Conservation (phyloP, 768 basidiomycete species). For the Tricholoma terreum region DNA sequence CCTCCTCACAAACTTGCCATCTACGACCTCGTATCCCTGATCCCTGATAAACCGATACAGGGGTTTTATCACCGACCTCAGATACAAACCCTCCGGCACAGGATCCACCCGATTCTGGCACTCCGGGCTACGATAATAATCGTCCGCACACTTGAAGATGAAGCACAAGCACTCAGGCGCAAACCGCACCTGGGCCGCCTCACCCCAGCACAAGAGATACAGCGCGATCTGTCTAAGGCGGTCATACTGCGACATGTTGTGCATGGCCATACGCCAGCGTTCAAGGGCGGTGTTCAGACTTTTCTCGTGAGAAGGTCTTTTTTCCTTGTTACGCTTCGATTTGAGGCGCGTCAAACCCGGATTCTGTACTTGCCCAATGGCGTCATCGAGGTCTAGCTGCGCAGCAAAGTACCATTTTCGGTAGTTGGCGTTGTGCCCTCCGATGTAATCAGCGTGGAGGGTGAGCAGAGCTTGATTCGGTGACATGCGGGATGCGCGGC, state of each 20-base stretch:
- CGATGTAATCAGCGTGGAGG: slow-evolving; percentile 97
- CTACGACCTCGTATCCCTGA: slow-evolving; percentile 95
- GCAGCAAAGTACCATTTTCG: slow-evolving; percentile 99
- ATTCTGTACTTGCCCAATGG: slow-evolving; percentile 88
- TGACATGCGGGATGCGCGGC: slow-evolving; percentile 94
- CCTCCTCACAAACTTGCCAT: slow-evolving; percentile 92
- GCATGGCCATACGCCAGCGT: slow-evolving; percentile 97
- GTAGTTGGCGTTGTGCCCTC: slow-evolving; percentile 97
- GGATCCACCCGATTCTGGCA: slow-evolving; percentile 92
- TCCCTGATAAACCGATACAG: slow-evolving; percentile 96
- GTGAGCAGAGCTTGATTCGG: slow-evolving; percentile 94
- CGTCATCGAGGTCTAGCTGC: slow-evolving; percentile 97
- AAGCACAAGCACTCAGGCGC: slow-evolving; percentile 96
- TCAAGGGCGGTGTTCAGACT: slow-evolving; percentile 80
- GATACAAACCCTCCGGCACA: slow-evolving; percentile 93
- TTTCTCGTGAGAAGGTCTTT: slow-evolving; percentile 54
- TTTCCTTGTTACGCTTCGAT: slow-evolving; percentile 54
- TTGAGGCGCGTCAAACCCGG: slow-evolving; percentile 84
- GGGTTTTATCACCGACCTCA: slow-evolving; percentile 87
- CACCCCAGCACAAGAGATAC: slow-evolving; percentile 95
- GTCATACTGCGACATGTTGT: slow-evolving; percentile 98
- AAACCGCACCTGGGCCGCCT: slow-evolving; percentile 96
- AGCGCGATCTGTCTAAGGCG: slow-evolving; percentile 94
- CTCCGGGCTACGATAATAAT: slow-evolving; percentile 98
- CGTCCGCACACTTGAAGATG: slow-evolving; percentile 99